Conservation (phyloP, 331 rosid genomes). For the Pyrus hybrid region DNA sequence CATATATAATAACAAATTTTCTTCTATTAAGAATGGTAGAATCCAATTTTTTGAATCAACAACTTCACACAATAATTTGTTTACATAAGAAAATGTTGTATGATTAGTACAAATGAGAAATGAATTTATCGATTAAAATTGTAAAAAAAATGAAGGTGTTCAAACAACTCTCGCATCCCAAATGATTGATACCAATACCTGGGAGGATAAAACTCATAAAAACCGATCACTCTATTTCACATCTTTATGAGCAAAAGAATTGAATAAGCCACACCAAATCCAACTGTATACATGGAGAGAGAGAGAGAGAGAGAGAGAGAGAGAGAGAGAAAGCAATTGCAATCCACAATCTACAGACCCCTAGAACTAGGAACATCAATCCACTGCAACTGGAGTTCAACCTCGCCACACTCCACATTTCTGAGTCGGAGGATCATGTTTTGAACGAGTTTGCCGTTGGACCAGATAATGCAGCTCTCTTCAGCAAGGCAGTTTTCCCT, state of each 20-base stretch:
- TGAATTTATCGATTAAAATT: too few relatives aligned
- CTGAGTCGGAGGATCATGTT: slow-evolving; percentile 28
- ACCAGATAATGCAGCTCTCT: slow-evolving; percentile 26
- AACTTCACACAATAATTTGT: not conserved
- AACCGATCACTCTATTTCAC: not conserved
- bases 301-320: too few relatives aligned
- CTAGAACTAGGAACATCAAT: too few relatives aligned
- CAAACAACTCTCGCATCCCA: not conserved
- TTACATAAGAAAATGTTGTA: not conserved
- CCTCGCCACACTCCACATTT: too few relatives aligned
- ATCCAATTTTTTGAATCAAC: not conserved
- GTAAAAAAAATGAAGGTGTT: too few relatives aligned
- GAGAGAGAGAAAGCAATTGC: too few relatives aligned
- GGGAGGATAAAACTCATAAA: not conserved
- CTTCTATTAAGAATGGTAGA: not conserved
- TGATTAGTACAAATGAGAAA: not conserved
- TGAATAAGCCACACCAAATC: not conserved
- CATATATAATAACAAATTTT: not conserved
- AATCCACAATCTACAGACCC: too few relatives aligned
- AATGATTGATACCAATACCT: not conserved
- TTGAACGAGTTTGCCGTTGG: slow-evolving; percentile 21
- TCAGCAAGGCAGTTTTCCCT: slow-evolving; percentile 28
- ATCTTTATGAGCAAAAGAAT: not conserved
- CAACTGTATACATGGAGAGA: not conserved
- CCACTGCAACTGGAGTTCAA: too few relatives aligned